phyloP scores from a whole-genome alignment of 805 yeast genomes.

The Saccharomycopsis guyanensis region DNA sequence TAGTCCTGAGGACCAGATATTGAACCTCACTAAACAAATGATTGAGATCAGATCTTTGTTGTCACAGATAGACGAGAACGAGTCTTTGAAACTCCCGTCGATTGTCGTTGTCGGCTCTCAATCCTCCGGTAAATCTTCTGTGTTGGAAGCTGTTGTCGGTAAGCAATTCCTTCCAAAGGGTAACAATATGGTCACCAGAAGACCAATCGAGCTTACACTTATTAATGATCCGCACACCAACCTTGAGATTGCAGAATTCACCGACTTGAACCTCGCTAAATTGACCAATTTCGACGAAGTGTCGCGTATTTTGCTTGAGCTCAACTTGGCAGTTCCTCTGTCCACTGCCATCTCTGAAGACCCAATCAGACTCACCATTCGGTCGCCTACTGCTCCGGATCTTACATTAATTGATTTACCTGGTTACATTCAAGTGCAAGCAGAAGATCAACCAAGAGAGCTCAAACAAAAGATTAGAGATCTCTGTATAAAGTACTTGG shows the following conservation, averaged over 20 bases:
- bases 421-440: slow-evolving; percentile 94
- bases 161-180: slow-evolving; percentile 97
- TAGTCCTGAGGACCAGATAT: slow-evolving; percentile 68
- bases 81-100: slow-evolving; percentile 78
- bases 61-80: slow-evolving; percentile 65
- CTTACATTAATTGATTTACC: slow-evolving; percentile 91
- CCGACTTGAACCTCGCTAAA: slow-evolving; percentile 74
- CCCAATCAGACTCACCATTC: slow-evolving; percentile 86
- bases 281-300: slow-evolving; percentile 85
- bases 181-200: slow-evolving; percentile 93
- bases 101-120: slow-evolving; percentile 97
- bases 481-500: slow-evolving; percentile 78
- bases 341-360: slow-evolving; percentile 83
- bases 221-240: slow-evolving; percentile 67
- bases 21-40: slow-evolving; percentile 90
- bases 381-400: slow-evolving; percentile 88
- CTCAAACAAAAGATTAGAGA: slow-evolving; percentile 71
- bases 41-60: slow-evolving; percentile 85
- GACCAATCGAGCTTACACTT: slow-evolving; percentile 92
- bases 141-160: slow-evolving; percentile 94
- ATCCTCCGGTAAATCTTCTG: slow-evolving; percentile 95
- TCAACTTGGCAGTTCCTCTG: slow-evolving; percentile 87
- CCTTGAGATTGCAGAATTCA: slow-evolving; percentile 88
- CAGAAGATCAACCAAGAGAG: slow-evolving; percentile 89
- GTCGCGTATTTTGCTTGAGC: slow-evolving; percentile 76